Conservation (phyloP, 2,329 filamentous ascomycete species). For the Nannizziopsis barbatae region DNA sequence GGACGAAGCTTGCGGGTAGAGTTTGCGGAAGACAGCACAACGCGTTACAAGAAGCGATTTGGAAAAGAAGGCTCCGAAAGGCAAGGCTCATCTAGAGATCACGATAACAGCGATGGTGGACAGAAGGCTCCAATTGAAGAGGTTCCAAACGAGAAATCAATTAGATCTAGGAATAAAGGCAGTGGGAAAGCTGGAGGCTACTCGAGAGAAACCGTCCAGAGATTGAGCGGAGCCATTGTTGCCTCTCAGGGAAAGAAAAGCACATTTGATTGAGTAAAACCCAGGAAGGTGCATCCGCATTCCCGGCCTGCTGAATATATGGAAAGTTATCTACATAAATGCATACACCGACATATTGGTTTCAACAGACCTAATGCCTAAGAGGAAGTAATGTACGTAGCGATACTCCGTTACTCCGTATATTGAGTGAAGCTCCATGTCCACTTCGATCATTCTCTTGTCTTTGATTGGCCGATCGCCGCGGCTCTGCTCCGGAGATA, state of each 20-base stretch:
- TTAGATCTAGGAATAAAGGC: conserved; percentile 19
- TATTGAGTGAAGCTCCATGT: no score
- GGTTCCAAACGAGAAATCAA: conserved; percentile 3
- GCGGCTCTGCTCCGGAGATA: no score
- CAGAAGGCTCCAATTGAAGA: conserved; percentile 12
- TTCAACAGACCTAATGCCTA: no score
- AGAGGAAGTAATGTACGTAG: no score
- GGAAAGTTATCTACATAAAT: background rate
- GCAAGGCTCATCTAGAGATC: conserved; percentile 24
- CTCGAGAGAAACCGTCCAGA: conserved; percentile 43
- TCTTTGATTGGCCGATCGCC: no score
- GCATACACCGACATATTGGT: no score
- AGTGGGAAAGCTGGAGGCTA: conserved; percentile 32
- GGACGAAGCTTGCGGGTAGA: conserved; percentile 78
- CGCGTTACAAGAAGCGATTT: conserved; percentile 87
- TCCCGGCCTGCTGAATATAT: background rate
- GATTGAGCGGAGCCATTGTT: conserved; percentile 69
- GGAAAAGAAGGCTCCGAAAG: conserved; percentile 53
- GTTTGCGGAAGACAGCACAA: conserved; percentile 81
- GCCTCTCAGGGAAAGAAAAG: conserved; percentile 68
- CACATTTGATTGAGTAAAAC: conserved; percentile 54
- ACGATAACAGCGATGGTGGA: conserved; percentile 12
- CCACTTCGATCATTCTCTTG: no score
- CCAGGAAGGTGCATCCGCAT: background rate
- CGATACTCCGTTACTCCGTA: no score